Evolutionary conservation across 2,329 filamentous ascomycete genomes (phyloP).

Genomic region (Colletotrichum cuscutae): DNA sequence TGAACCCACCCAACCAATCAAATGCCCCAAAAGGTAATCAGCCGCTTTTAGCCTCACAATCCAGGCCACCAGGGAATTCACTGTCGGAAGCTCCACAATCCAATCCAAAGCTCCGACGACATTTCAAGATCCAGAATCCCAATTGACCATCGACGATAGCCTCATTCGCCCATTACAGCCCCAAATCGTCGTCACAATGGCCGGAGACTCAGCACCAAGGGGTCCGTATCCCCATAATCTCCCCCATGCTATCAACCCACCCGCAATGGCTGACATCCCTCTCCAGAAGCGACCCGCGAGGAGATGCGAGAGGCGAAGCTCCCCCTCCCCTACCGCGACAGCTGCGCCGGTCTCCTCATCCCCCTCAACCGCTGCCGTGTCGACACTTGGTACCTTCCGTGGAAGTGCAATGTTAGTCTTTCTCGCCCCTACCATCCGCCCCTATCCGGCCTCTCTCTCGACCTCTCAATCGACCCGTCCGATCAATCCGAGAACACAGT

Average conservation of each 20-base stretch:
- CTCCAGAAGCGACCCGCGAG: constrained; percentile 74
- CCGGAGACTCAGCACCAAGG: constrained; percentile 35
- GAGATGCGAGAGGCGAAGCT: constrained; percentile 93
- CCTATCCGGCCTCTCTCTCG: neutral
- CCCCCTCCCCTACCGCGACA: constrained; percentile 92
- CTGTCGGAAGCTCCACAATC: constrained; percentile 28
- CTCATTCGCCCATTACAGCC: constrained; percentile 31
- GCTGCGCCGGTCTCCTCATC: constrained; percentile 93
- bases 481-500: neutral
- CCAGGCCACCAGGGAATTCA: constrained; percentile 17
- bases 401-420: constrained; percentile 91
- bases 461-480: neutral
- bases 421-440: neutral
- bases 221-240: neutral
- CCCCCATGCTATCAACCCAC: neutral
- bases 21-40: constrained; percentile 11
- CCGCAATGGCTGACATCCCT: constrained; percentile 8
- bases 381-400: constrained; percentile 93
- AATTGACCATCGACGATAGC: constrained; percentile 28
- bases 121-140: constrained; percentile 24
- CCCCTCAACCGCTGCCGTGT: constrained; percentile 94
- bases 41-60: neutral
- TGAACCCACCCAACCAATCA: neutral
- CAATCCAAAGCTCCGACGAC: constrained; percentile 35
- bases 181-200: constrained; percentile 32